Base-by-base conservation (phyloP, 108 stramenopile species). In the Skeletonema grethae region DNA sequence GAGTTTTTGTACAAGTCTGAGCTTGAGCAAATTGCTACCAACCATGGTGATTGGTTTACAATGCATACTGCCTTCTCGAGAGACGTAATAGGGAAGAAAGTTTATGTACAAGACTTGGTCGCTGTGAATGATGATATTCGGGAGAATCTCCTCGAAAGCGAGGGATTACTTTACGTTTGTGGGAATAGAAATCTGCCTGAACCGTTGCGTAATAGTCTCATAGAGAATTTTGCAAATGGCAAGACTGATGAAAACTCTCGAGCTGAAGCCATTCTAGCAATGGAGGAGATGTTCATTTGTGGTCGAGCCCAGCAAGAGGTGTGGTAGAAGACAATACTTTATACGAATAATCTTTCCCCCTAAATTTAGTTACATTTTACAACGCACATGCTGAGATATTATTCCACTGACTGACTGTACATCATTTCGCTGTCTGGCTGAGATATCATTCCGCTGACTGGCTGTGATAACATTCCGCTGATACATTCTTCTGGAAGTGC, bases 71-170 rank as follows among this genome's bases (percentile, higher is more conserved):
- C 97, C 4, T 97, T 97, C 75, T 90, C 88, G 53, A 85, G 97
- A 6, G 93, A 97, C 63, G 76, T 74, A 39, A 57, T 50, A 25
- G 79, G 75, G 9, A 85, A 87, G 57, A 97, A 97, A 73, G 87
- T 94, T 0, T 97, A 97, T 61, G 97, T 97, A 46, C 96, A 97
- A 84, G 87, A 94, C 56, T 80, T 92, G 43, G 85, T 95, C 50
- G 80, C 71, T 18, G 50, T 82, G 25, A 82, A 85, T 7, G 81
- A 87, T 22, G 90, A 87, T 70, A 73, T 81, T 2, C 73, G 79
- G 13, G 24, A 67, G 22, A 71, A 75, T 45, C 66, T 83, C 1
- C 70, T 82, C 36, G 65, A 87, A 0, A 61, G 57, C 13, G 43
- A 64, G 12, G 86, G 86, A 53, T 84, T 83, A 69, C 60, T 92